Evolutionary conservation across 1,284 basidiomycete genomes (phyloP).

Genomic region (Cryptococcus sp.): DNA sequence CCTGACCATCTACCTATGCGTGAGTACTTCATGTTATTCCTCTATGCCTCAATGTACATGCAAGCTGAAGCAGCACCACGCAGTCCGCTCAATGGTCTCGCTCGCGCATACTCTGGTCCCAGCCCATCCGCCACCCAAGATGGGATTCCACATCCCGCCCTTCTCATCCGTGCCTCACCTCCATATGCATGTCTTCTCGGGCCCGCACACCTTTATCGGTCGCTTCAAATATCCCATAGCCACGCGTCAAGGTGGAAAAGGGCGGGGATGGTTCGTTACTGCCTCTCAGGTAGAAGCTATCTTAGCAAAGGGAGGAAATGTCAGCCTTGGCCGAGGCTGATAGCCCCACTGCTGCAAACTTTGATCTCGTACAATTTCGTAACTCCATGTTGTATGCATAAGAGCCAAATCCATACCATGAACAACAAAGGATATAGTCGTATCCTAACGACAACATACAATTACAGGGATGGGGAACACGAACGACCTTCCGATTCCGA

Average conservation of each 20-base stretch:
- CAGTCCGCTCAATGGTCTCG: conserved; percentile 65
- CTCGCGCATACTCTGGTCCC: conserved; percentile 63
- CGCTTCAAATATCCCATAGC: conserved; percentile 64
- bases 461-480: no score
- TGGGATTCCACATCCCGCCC: conserved; percentile 81
- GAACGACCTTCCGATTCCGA: no score
- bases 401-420: not conserved
- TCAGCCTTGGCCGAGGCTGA: conserved; percentile 55
- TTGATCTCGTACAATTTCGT: no score
- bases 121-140: conserved; percentile 56
- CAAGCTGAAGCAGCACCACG: not conserved
- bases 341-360: not conserved
- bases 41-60: not conserved
- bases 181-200: conserved; percentile 73
- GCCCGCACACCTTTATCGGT: conserved; percentile 63
- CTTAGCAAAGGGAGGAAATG: conserved; percentile 59
- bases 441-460: no score
- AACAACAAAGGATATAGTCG: not conserved
- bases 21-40: conserved; percentile 40
- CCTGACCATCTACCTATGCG: conserved; percentile 58
- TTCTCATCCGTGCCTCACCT: conserved; percentile 77
- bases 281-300: conserved; percentile 65
- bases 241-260: conserved; percentile 56
- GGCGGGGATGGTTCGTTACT: conserved; percentile 75
- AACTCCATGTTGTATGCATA: not conserved